Conservation (phyloP, 192 early-diverging fungal genomes). For the Geranomyces michiganensis region DNA sequence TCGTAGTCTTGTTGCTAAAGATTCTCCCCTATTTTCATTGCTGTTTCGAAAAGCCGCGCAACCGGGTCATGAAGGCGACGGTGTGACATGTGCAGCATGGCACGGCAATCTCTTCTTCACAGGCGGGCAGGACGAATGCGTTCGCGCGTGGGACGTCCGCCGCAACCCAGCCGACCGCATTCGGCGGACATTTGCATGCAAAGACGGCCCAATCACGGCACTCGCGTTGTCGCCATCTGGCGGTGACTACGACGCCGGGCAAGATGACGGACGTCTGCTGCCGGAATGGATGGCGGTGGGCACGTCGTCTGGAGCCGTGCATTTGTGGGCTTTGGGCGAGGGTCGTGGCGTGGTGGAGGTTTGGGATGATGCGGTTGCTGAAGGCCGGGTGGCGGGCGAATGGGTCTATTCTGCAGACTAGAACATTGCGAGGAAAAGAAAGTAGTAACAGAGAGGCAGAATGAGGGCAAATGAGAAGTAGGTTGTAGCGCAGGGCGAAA, state of each 20-base stretch:
- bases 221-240: background rate
- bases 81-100: conserved; percentile 7
- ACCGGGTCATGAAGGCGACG: conserved; percentile 1
- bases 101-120: background rate
- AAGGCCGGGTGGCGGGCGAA: too few species aligned
- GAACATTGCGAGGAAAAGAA: too few species aligned
- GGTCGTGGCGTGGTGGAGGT: too few species aligned
- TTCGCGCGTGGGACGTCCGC: conserved; percentile 26
- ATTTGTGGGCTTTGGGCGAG: conserved; percentile 3
- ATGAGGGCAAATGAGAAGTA: too few species aligned
- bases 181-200: conserved; percentile 3
- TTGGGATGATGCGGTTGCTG: too few species aligned
- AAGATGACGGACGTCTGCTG: background rate
- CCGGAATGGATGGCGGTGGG: conserved; percentile 19
- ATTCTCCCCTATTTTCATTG: background rate
- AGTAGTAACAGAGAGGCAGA: too few species aligned
- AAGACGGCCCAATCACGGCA: conserved; percentile 4
- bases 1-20: too few species aligned
- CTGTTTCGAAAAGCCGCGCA: background rate
- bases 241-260: background rate
- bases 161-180: conserved; percentile 4
- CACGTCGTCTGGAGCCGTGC: conserved; percentile 6
- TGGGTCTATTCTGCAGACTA: too few species aligned
- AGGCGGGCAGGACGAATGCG: conserved; percentile 18
- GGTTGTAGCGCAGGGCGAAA: too few species aligned